Evolutionary conservation across 108 stramenopile genomes (phyloP).

Genomic region (Mayamaea pseudoterrestris): DNA sequence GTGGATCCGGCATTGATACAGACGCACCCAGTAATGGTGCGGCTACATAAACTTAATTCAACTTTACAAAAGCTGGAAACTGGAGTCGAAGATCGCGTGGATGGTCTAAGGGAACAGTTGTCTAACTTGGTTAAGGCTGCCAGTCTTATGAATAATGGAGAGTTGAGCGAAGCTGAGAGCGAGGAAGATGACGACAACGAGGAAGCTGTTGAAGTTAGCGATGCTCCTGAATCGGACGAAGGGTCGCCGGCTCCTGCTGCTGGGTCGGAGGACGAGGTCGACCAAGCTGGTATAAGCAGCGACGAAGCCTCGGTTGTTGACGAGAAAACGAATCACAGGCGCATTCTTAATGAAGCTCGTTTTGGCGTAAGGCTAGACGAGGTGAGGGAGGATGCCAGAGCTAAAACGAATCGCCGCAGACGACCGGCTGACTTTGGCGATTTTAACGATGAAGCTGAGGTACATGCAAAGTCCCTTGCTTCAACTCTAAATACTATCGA

Average conservation of each 20-base stretch:
- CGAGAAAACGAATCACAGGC: slow-evolving; percentile 1
- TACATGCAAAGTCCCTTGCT: slow-evolving; percentile 32
- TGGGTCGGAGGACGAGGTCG: neutral
- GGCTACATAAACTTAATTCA: slow-evolving; percentile 52
- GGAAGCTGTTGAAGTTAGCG: neutral
- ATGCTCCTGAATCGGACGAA: too few species aligned
- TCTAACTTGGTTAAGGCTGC: slow-evolving; percentile 60
- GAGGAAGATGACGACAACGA: slow-evolving; percentile 12
- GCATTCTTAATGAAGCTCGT: slow-evolving; percentile 46
- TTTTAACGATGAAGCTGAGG: slow-evolving; percentile 46
- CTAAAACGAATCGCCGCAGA: slow-evolving; percentile 8
- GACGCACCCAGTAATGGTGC: slow-evolving; percentile 67
- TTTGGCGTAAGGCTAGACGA: slow-evolving; percentile 62
- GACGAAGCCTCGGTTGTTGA: slow-evolving; percentile 13
- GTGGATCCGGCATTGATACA: slow-evolving; percentile 17
- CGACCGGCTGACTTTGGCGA: slow-evolving; percentile 27
- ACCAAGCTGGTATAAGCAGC: neutral
- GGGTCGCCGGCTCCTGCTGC: too few species aligned
- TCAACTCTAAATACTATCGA: slow-evolving; percentile 62
- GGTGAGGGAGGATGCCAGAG: slow-evolving; percentile 13
- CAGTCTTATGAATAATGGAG: slow-evolving; percentile 36
- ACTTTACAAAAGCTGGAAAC: slow-evolving; percentile 43
- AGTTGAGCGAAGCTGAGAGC: slow-evolving; percentile 12
- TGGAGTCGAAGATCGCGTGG: slow-evolving; percentile 36
- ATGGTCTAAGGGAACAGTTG: slow-evolving; percentile 38